Base-by-base conservation (phyloP, 1,284 basidiomycete species). In the Moniliella sp. region DNA sequence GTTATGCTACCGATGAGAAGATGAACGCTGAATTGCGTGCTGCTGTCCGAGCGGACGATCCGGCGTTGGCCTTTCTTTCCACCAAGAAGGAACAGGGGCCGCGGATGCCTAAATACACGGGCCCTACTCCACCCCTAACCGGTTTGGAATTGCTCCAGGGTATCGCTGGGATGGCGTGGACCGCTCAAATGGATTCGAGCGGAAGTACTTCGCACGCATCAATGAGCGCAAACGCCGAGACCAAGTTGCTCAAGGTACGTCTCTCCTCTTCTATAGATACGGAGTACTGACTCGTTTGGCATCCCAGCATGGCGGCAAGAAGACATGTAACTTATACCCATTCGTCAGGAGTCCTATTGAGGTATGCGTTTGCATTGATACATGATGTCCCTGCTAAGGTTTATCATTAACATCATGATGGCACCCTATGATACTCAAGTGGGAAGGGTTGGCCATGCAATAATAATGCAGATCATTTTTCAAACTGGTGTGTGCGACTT, bases 131-230 rank as follows among this genome's bases (percentile, higher is more conserved):
- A 1, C 76, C 83, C 83, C 86, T 5, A 97, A 99, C 65, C 73
- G 88, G 5, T 97, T 88, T 61, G 76, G 76, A 15, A 93, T 99
- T 43, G 74, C 72, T 35, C 91, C 88, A 8, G 88, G 88, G 0
- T 86, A 86, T 57, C 69, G 88, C 46, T 97, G 86, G 88, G 88
- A 94, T 31, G 59, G 61, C 1, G 61, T 62, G 3, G 57, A 61
- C 31, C 72, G 86, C 35, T 73, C 82, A 1, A 97, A 76, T 43
- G 88, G 88, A 1, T 94, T 88, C 45, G 88, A 97, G 65, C 80
- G 78, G 66, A 83, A 82, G 48, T 66, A 45, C 4, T 43, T 58
- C 19, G 40, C 46, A 27, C 31, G 42, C 7, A 45, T 45, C 13
- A 31, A 30, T 15, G 34, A 27, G 14, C 28, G 46, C 15, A 32